A percentile compares a stretch with the other conserved stretches of the same genome.
These are phyloP conservation scores for Pyrenopolyporus hunteri DNA, from an alignment of 495 filamentous ascomycete genomes.

Conservation along the genomic window DNA sequence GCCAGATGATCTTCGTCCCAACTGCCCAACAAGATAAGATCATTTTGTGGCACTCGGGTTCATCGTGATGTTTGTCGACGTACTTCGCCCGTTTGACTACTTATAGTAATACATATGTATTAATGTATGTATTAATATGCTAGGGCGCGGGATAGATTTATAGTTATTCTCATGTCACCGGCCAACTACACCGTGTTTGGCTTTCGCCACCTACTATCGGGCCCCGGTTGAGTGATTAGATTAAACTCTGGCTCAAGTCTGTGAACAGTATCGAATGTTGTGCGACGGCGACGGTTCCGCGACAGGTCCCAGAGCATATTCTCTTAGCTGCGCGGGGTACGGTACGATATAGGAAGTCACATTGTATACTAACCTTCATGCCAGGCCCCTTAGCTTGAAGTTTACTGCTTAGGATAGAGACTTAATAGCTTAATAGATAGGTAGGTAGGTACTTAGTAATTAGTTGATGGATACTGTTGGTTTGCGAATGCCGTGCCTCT, in stretches of 20 bases:
- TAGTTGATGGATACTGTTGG: no score
- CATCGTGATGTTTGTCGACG: conserved; percentile 13
- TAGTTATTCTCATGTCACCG: not conserved
- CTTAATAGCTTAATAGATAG: no score
- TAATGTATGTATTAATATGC: not conserved
- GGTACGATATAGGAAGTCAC: not conserved
- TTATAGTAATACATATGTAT: not conserved
- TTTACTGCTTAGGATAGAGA: no score
- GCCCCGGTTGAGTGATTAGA: no score
- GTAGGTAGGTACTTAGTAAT: no score
- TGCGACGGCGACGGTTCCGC: no score
- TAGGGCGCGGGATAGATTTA: not conserved
- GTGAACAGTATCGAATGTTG: no score
- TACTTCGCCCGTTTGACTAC: no score
- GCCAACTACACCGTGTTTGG: not conserved
- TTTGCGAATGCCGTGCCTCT: no score
- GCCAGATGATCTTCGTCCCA: conserved; percentile 23
- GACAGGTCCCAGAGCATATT: no score
- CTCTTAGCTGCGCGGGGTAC: not conserved
- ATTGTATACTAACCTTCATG: not conserved
- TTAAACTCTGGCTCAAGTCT: not conserved
- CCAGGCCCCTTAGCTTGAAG: not conserved
- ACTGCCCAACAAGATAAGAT: conserved; percentile 8
- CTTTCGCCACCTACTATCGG: no score
- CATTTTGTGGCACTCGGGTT: conserved; percentile 3